Evolutionary conservation across 2,329 filamentous ascomycete species (phyloP).

Genomic region (Aspergillus ibericus): DNA sequence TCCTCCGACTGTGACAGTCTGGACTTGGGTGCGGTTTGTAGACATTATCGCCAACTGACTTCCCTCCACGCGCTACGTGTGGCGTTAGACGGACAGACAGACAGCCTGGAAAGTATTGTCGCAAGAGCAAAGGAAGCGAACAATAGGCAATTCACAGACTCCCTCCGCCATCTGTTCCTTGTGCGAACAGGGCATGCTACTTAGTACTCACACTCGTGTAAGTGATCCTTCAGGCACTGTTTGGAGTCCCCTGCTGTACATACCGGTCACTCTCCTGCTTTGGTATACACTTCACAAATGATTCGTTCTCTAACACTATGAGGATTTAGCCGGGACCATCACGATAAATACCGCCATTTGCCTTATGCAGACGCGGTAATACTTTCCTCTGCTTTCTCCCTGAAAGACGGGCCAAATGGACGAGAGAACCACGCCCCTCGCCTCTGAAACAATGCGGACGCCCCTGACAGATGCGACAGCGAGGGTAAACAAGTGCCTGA

Average conservation of each 20-base stretch:
- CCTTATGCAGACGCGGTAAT: not conserved
- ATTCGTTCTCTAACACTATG: not conserved
- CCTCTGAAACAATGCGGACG: constrained; percentile 25
- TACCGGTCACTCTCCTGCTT: not conserved
- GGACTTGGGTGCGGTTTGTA: not conserved
- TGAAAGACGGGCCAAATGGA: constrained; percentile 28
- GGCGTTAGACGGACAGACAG: not conserved
- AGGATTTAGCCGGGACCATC: too few species aligned
- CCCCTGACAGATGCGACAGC: constrained; percentile 53
- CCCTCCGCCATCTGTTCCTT: not conserved
- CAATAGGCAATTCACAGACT: not conserved
- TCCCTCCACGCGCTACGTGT: not conserved
- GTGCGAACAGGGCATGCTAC: not conserved
- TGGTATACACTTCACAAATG: not conserved
- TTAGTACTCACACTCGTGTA: not conserved
- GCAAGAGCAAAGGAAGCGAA: not conserved
- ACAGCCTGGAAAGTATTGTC: not conserved
- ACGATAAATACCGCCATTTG: not conserved
- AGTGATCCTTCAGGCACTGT: not conserved
- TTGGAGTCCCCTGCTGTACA: not conserved
- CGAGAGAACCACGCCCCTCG: constrained; percentile 8
- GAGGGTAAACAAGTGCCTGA: constrained; percentile 48
- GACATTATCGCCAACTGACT: not conserved
- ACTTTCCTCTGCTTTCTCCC: constrained; percentile 14
- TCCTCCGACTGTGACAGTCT: not conserved